Evolutionary conservation across 208 protist species (phyloP).

Genomic region (Phytomonas francai): DNA sequence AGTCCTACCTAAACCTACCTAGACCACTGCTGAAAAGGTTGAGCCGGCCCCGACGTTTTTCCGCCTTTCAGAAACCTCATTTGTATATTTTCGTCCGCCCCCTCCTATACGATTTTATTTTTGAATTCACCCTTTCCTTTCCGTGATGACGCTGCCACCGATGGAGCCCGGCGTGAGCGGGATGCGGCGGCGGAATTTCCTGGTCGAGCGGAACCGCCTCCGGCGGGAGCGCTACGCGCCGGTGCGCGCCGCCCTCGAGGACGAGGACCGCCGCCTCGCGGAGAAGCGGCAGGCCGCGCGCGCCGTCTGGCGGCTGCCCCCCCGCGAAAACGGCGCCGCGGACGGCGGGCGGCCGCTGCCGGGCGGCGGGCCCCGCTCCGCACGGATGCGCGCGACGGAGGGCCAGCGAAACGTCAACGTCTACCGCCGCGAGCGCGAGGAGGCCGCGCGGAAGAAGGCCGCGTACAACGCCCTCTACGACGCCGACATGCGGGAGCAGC

Average conservation of each 20-base stretch:
- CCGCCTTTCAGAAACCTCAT: no score
- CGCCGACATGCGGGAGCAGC: conserved; percentile 51
- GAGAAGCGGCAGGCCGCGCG: conserved; percentile 29
- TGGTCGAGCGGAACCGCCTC: conserved; percentile 72
- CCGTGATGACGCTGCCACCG: conserved; percentile 41
- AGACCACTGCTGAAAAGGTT: no score
- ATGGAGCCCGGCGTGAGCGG: conserved; percentile 38
- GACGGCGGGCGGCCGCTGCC: conserved; percentile 36
- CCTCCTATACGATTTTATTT: no score
- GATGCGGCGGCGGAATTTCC: conserved; percentile 74
- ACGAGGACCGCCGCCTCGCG: conserved; percentile 50
- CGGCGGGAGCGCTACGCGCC: conserved; percentile 42
- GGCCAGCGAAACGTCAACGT: conserved; percentile 26
- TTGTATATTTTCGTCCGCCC: no score
- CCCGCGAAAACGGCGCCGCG: neutral
- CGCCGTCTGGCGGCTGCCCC: conserved; percentile 26
- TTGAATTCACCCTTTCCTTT: conserved; percentile 9
- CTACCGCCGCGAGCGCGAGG: conserved; percentile 39
- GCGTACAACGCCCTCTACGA: conserved; percentile 58
- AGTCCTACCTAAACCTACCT: no score
- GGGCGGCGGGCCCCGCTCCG: conserved; percentile 47
- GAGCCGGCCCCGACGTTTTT: no score
- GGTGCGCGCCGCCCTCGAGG: conserved; percentile 46
- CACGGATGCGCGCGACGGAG: conserved; percentile 10
- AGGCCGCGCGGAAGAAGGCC: conserved; percentile 48